These are phyloP conservation scores for Piromyces finnis DNA, from an alignment of 192 early-diverging fungal genomes.

Conservation along the genomic window DNA sequence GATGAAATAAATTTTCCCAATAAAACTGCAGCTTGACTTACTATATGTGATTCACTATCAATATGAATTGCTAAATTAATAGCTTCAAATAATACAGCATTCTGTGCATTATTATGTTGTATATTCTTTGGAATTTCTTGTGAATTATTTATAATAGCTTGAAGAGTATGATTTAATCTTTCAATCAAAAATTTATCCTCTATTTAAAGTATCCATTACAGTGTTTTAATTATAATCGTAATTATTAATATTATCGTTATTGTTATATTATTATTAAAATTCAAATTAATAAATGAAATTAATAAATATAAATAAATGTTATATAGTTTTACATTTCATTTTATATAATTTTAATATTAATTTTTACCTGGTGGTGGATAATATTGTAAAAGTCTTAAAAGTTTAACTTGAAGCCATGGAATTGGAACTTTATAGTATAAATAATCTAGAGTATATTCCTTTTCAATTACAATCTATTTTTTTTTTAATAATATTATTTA, in stretches of 20 bases:
- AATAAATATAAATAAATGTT: too few relatives aligned
- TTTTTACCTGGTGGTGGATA: slow-evolving; percentile 65
- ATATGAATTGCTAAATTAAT: slow-evolving; percentile 89
- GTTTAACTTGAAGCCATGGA: slow-evolving; percentile 96
- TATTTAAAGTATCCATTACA: too few relatives aligned
- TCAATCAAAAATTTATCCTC: not conserved
- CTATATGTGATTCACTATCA: slow-evolving; percentile 70
- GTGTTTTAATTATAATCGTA: too few relatives aligned
- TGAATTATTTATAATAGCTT: slow-evolving; percentile 35
- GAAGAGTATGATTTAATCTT: not conserved
- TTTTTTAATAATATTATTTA: not conserved
- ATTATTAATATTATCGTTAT: too few relatives aligned
- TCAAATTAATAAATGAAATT: too few relatives aligned
- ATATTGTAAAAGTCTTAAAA: slow-evolving; percentile 85
- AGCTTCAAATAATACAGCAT: slow-evolving; percentile 92
- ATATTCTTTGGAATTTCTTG: slow-evolving; percentile 85
- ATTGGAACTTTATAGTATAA: slow-evolving; percentile 95
- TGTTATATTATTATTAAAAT: too few relatives aligned
- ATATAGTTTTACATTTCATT: slow-evolving; percentile 56
- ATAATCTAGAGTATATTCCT: slow-evolving; percentile 67
- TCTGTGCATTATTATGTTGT: slow-evolving; percentile 96
- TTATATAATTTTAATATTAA: slow-evolving; percentile 10
- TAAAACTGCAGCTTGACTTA: slow-evolving; percentile 63
- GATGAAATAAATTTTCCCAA: slow-evolving; percentile 80
- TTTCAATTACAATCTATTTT: slow-evolving; percentile 57